phyloP scores from a whole-genome alignment of 805 yeast genomes.

The Lipomyces mesembrius region DNA sequence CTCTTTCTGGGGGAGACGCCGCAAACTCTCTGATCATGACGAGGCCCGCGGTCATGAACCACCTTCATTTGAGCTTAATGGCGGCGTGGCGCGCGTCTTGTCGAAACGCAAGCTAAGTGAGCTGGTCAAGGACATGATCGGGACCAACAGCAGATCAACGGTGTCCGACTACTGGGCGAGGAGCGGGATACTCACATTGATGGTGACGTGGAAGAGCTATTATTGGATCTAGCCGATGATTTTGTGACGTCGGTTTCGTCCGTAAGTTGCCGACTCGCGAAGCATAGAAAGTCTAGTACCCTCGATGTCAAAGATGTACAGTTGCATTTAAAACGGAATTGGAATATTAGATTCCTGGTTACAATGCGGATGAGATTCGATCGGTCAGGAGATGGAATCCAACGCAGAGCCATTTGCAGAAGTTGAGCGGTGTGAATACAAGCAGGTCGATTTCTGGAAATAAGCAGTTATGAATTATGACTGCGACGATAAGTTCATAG shows the following conservation, averaged over 20 bases:
- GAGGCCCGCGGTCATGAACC: conserved; percentile 73
- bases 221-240: conserved; percentile 93
- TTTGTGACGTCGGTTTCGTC: conserved; percentile 88
- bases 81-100: conserved; percentile 59
- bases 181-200: conserved; percentile 89
- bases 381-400: conserved; percentile 51
- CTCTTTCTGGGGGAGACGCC: conserved; percentile 83
- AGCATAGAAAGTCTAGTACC: conserved; percentile 86
- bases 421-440: conserved; percentile 41
- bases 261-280: conserved; percentile 93
- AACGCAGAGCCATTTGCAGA: conserved; percentile 48
- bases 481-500: too few species aligned
- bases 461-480: too few species aligned
- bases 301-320: conserved; percentile 90
- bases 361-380: conserved; percentile 86
- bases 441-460: conserved; percentile 36
- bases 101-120: conserved; percentile 89
- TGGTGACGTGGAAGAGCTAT: conserved; percentile 91
- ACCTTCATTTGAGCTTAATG: conserved; percentile 79
- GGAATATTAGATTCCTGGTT: conserved; percentile 97
- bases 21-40: conserved; percentile 69
- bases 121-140: conserved; percentile 64
- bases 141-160: conserved; percentile 62
- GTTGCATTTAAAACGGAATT: conserved; percentile 84
- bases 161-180: conserved; percentile 53